Conservation (phyloP, 352 stramenopile species). For the Phytophthora constricta region DNA sequence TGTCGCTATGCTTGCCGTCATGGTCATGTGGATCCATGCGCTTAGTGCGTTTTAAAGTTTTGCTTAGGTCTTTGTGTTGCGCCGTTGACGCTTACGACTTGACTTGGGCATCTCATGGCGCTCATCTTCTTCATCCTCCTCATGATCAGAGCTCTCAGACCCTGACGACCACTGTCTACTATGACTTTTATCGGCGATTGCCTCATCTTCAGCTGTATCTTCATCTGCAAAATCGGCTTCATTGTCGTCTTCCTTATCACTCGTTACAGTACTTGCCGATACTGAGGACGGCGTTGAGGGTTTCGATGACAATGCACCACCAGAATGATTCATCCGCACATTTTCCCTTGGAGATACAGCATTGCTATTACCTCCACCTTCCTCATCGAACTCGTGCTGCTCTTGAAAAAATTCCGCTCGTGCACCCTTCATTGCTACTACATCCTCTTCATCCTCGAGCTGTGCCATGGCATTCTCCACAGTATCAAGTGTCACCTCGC, state of each 20-base stretch:
- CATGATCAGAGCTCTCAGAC: slow-evolving; percentile 29
- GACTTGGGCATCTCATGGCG: slow-evolving; percentile 34
- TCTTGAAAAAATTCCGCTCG: slow-evolving; percentile 63
- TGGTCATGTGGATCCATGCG: slow-evolving; percentile 18
- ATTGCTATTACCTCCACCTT: slow-evolving; percentile 32
- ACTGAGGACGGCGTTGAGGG: slow-evolving; percentile 49
- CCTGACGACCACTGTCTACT: slow-evolving; percentile 6
- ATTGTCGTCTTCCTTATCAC: slow-evolving; percentile 51
- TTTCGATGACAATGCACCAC: slow-evolving; percentile 11
- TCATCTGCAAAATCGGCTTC: slow-evolving; percentile 39
- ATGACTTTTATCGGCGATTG: slow-evolving; percentile 5
- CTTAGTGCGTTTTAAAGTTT: slow-evolving; percentile 45
- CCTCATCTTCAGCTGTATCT: slow-evolving; percentile 29
- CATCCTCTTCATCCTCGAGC: slow-evolving; percentile 96
- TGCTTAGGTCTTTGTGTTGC: slow-evolving; percentile 20
- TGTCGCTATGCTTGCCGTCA: slow-evolving; percentile 40
- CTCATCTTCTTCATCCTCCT: slow-evolving; percentile 53
- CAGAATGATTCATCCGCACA: neutral
- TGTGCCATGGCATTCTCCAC: slow-evolving; percentile 95
- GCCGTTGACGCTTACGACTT: slow-evolving; percentile 31
- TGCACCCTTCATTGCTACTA: slow-evolving; percentile 91
- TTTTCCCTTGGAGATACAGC: slow-evolving; percentile 9
- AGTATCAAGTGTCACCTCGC: slow-evolving; percentile 66
- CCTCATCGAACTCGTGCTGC: slow-evolving; percentile 71
- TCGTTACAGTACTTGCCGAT: slow-evolving; percentile 42